Evolutionary conservation across 2,329 filamentous ascomycete genomes (phyloP), one percentile per base, ranked within the genome.

Genomic region (Macrophomina pseudophaseolina): DNA sequence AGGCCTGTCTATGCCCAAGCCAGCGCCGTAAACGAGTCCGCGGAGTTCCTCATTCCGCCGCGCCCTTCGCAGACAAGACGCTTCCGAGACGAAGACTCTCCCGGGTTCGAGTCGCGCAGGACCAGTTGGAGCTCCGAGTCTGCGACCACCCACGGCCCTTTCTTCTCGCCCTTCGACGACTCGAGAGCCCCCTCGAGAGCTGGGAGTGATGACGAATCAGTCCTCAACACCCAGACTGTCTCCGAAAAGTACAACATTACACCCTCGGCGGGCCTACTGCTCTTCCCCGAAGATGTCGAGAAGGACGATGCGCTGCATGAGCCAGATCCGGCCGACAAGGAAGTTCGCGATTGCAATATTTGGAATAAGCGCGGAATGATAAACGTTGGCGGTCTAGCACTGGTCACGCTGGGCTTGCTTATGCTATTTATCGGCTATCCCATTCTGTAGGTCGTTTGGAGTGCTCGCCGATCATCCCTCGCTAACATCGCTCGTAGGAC

Each of bases 261-360:
- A 74, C 89, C 90, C 0, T 89, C 87, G 2, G 86, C 88, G 14
- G 88, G 88, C 5, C 78, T 91, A 63, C 75, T 92, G 48, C 78
- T 91, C 23, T 91, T 89, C 71, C 90, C 89, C 0, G 88, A 91
- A 74, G 89, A 91, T 73, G 86, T 91, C 28, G 90, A 92, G 75
- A 90, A 90, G 72, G 90, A 92, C 73, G 90, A 92, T 73, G 89
- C 86, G 69, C 73, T 92, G 69, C 90, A 92, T 74, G 91, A 91
- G 71, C 90, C 90, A 0, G 88, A 90, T 72, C 86, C 88, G 1
- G 84, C 85, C 63, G 88, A 91, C 54, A 86, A 85, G 70, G 83
- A 88, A 48, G 78, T 83, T 60, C 82, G 85, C 53, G 86, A 89
- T 69, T 89, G 88, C 71, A 86, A 90, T 72, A 81, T 91, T 48